These are phyloP conservation scores for Lentinula edodes DNA, from an alignment of 768 basidiomycete genomes.

Conservation along the genomic window DNA sequence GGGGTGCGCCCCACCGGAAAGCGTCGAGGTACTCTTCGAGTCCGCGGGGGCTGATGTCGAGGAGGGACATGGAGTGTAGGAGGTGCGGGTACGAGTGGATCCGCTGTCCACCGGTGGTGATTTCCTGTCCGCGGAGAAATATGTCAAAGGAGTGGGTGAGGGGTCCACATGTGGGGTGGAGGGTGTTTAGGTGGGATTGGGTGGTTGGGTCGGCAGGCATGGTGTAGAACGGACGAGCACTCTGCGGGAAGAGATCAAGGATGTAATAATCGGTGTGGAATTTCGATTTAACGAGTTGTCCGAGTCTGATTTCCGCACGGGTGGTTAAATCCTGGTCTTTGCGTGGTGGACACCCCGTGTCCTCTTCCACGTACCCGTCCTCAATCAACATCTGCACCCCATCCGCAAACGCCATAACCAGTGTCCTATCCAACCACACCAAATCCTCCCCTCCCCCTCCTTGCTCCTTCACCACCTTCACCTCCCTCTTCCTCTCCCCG, in stretches of 20 bases:
- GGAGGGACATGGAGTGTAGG: background rate
- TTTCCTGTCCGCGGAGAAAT: slow-evolving; percentile 53
- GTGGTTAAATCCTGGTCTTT: slow-evolving; percentile 50
- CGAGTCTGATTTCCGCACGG: slow-evolving; percentile 41
- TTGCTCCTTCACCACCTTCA: background rate
- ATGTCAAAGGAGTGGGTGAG: slow-evolving; percentile 52
- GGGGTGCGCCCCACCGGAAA: slow-evolving; percentile 43
- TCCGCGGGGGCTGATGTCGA: background rate
- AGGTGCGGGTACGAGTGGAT: slow-evolving; percentile 23
- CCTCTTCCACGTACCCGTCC: slow-evolving; percentile 24
- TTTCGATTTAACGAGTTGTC: slow-evolving; percentile 40
- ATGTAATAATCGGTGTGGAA: slow-evolving; percentile 53
- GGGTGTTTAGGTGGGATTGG: background rate
- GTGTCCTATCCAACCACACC: slow-evolving; percentile 50
- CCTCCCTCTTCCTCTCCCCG: background rate
- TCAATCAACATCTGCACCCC: slow-evolving; percentile 49
- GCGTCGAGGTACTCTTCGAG: slow-evolving; percentile 42
- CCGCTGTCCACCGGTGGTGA: slow-evolving; percentile 48
- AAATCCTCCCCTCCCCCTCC: slow-evolving; percentile 31
- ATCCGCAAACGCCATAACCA: slow-evolving; percentile 42
- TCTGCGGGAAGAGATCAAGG: slow-evolving; percentile 51
- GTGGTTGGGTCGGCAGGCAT: slow-evolving; percentile 44
- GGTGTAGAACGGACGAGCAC: slow-evolving; percentile 57
- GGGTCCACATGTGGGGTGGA: slow-evolving; percentile 1
- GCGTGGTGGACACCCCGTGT: slow-evolving; percentile 22